These are phyloP conservation scores for Avena insularis DNA, from an alignment of 176 grass and related monocot species.

Conservation along the genomic window DNA sequence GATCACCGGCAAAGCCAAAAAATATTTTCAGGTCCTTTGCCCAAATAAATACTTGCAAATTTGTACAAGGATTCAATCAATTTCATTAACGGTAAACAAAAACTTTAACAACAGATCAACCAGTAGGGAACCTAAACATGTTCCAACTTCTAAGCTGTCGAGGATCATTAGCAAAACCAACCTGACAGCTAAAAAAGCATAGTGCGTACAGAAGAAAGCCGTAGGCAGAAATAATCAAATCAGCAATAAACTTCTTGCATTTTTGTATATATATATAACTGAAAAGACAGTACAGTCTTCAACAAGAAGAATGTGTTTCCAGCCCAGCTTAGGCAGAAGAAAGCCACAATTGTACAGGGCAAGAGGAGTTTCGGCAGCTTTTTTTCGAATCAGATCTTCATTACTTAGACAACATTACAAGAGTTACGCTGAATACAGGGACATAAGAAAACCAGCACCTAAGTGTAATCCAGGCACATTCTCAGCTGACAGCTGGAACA, in stretches of 20 bases:
- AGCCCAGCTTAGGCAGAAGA: neutral
- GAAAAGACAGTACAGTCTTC: neutral
- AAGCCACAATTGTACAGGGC: neutral
- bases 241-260: too few relatives aligned
- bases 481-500: too few relatives aligned
- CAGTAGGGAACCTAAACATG: neutral
- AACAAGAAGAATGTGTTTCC: neutral
- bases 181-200: neutral
- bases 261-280: too few relatives aligned
- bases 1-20: neutral
- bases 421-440: too few relatives aligned
- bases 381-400: too few relatives aligned
- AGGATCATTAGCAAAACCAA: neutral
- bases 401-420: too few relatives aligned
- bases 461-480: too few relatives aligned
- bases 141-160: neutral
- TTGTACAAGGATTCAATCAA: neutral
- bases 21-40: neutral
- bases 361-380: neutral
- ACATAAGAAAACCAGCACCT: too few relatives aligned
- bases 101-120: neutral
- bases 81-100: neutral
- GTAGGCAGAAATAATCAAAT: too few relatives aligned
- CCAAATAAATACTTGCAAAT: neutral
- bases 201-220: too few relatives aligned